These are phyloP conservation scores for Pleurotus cornucopiae DNA, from an alignment of 768 basidiomycete species.

Conservation along the genomic window DNA sequence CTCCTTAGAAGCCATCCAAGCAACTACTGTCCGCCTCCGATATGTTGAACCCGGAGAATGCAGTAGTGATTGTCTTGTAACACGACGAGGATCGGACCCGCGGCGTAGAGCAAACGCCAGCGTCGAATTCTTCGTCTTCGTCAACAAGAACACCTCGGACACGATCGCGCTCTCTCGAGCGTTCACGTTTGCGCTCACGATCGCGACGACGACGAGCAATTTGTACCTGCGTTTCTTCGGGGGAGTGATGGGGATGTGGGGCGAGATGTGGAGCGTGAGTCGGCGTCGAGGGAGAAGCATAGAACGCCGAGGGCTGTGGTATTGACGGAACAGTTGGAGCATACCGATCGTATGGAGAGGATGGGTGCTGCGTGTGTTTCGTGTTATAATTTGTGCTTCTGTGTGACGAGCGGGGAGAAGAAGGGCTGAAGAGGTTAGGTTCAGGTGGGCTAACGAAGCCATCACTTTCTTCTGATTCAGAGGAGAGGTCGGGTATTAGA, in stretches of 20 bases:
- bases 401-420: background rate
- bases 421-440: constrained; percentile 6
- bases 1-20: constrained; percentile 8
- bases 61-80: background rate
- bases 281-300: background rate
- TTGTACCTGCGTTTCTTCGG: constrained; percentile 4
- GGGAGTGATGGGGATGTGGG: background rate
- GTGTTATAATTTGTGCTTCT: background rate
- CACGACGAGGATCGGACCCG: background rate
- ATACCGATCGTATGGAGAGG: constrained; percentile 1
- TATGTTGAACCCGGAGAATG: constrained; percentile 4
- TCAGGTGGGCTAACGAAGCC: constrained; percentile 36
- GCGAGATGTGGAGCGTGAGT: constrained; percentile 2
- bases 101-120: background rate
- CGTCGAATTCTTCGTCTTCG: constrained; percentile 2
- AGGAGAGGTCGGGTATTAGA: constrained; percentile 59
- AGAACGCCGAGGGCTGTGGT: constrained; percentile 1
- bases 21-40: constrained; percentile 6
- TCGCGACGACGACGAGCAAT: constrained; percentile 7
- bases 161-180: constrained; percentile 9
- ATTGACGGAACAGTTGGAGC: background rate
- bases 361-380: background rate
- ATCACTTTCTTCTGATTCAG: constrained; percentile 65
- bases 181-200: constrained; percentile 8
- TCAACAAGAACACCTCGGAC: constrained; percentile 2